phyloP scores from a whole-genome alignment of 2,329 filamentous ascomycete genomes.

The Myotisia sp. region DNA sequence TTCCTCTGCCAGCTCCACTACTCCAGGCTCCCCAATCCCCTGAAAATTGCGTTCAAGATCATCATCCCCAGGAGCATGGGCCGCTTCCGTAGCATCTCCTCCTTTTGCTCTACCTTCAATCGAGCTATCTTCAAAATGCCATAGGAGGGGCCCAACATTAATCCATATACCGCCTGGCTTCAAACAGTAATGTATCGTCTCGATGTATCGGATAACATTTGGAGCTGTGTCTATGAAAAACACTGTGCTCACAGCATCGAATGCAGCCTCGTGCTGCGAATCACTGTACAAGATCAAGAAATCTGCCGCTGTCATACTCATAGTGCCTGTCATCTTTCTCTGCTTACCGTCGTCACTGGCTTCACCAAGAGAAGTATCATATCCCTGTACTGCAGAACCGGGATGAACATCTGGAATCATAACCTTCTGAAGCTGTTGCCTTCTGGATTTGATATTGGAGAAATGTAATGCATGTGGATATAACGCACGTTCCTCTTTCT shows the following conservation, averaged over 20 bases:
- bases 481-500: conserved; percentile 52
- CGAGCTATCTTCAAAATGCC: conserved; percentile 73
- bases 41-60: conserved; percentile 21
- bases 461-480: conserved; percentile 80
- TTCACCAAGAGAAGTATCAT: not conserved
- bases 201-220: conserved; percentile 78
- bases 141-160: conserved; percentile 80
- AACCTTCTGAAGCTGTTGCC: conserved; percentile 61
- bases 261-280: conserved; percentile 45
- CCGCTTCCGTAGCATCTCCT: conserved; percentile 29
- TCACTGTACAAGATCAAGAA: conserved; percentile 75
- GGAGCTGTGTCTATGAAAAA: conserved; percentile 98
- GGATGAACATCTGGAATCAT: conserved; percentile 70
- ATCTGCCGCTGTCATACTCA: conserved; percentile 89
- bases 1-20: conserved; percentile 77
- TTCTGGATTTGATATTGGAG: conserved; percentile 64
- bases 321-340: conserved; percentile 41
- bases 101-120: conserved; percentile 32
- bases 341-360: not conserved
- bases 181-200: conserved; percentile 67
- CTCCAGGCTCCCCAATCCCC: conserved; percentile 68
- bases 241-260: conserved; percentile 73
- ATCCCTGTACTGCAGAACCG: conserved; percentile 36
- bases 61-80: conserved; percentile 35
- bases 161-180: conserved; percentile 66